Evolutionary conservation across 2,329 filamentous ascomycete species (phyloP).

Genomic region (Stenocarpella maydis): DNA sequence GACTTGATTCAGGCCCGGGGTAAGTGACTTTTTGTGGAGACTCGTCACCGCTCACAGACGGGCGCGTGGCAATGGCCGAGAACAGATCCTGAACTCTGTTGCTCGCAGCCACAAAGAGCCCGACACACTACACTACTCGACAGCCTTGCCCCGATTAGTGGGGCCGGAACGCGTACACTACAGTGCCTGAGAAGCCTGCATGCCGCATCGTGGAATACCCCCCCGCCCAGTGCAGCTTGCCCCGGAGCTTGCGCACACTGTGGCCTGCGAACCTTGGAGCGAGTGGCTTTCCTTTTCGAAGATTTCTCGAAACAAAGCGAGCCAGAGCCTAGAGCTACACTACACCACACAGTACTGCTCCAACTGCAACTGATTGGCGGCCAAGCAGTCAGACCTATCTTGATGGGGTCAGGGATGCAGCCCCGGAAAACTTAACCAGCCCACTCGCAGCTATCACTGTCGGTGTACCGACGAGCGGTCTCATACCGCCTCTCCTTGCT

Average conservation of each 20-base stretch:
- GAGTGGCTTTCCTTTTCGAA: constrained; percentile 26
- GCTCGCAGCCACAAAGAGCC: neutral
- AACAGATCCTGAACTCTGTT: constrained; percentile 19
- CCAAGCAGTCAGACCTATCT: constrained; percentile 15
- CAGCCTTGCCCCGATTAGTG: constrained; percentile 31
- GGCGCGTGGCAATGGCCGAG: constrained; percentile 17
- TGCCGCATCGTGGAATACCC: constrained; percentile 12
- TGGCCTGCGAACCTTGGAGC: constrained; percentile 27
- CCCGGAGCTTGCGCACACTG: constrained; percentile 30
- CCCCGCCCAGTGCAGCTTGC: constrained; percentile 24
- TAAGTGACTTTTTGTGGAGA: constrained; percentile 29
- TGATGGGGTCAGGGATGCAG: constrained; percentile 22
- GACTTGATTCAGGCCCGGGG: constrained; percentile 22
- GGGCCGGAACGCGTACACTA: constrained; percentile 32
- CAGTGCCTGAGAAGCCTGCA: constrained; percentile 25
- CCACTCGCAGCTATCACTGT: constrained; percentile 11
- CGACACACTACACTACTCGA: constrained; percentile 6
- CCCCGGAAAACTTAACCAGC: constrained; percentile 9
- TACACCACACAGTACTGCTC: no score
- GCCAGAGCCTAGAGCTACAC: constrained; percentile 29
- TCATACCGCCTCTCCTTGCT: constrained; percentile 26
- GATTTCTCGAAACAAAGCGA: constrained; percentile 34
- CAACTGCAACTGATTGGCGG: neutral
- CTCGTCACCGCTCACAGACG: constrained; percentile 33
- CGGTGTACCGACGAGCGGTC: constrained; percentile 23